Evolutionary conservation across 2,329 filamentous ascomycete genomes (phyloP).

Genomic region (Aspergillus viridinutans): DNA sequence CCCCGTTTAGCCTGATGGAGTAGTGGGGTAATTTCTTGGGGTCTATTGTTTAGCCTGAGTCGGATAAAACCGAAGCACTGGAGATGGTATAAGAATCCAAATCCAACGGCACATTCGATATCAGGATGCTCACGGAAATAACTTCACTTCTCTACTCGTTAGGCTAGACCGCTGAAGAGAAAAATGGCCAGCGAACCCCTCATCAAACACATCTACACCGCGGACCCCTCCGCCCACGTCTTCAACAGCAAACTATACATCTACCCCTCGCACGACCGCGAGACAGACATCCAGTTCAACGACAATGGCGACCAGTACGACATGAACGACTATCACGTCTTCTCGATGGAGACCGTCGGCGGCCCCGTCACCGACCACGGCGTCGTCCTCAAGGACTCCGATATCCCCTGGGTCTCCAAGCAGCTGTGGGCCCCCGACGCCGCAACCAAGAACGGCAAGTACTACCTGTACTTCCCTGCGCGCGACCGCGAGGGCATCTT

Average conservation of each 20-base stretch:
- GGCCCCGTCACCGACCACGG: conserved; percentile 67
- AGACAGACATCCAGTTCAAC: conserved; percentile 70
- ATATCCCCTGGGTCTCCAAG: conserved; percentile 72
- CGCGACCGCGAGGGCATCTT: conserved; percentile 67
- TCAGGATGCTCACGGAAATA: not conserved
- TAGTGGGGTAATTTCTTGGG: not conserved
- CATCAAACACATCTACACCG: conserved; percentile 72
- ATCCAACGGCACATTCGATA: not conserved
- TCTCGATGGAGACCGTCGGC: conserved; percentile 57
- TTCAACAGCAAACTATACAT: conserved; percentile 73
- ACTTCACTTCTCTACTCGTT: not conserved
- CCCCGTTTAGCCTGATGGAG: not conserved
- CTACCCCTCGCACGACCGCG: conserved; percentile 76
- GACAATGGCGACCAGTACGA: conserved; percentile 84
- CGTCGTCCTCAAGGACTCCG: conserved; percentile 59
- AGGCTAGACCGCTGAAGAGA: not conserved
- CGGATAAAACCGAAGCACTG: not conserved
- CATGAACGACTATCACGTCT: conserved; percentile 80
- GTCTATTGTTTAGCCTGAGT: not conserved
- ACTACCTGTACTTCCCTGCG: conserved; percentile 74
- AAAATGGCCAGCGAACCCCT: conserved; percentile 48
- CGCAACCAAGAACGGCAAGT: conserved; percentile 63
- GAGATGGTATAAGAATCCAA: not conserved
- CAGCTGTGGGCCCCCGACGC: conserved; percentile 80
- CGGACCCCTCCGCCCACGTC: conserved; percentile 75